Evolutionary conservation across 2,329 filamentous ascomycete species (phyloP), one percentile per base, ranked within the genome.

Genomic region (Gaeumannomyces tritici): DNA sequence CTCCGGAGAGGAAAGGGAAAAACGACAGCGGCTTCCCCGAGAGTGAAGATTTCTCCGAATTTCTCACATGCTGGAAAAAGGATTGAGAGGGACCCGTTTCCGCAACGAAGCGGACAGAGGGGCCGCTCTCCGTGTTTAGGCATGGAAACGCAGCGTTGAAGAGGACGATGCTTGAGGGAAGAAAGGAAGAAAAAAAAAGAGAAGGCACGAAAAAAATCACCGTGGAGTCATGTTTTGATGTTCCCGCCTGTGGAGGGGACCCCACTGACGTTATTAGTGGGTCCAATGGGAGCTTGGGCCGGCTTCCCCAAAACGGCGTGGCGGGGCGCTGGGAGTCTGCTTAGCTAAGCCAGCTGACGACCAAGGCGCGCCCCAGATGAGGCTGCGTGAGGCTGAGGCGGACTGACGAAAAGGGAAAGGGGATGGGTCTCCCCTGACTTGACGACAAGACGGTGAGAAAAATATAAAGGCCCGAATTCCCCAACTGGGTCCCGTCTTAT

Each of bases 111-210:
- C 54, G 60, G 29, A 26, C 31, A 11, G 31, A 33, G 9, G 31
- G 31, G 3, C 9, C 11, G 31, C 66, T 77, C 78, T 88, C 80
- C 78, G 81, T 83, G 82, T 89, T 86, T 85, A 86, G 24, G 88
- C 89, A 90, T 90, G 90, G 89, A 91, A 90, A 91, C 88, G 88
- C 88, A 88, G 89, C 89, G 82, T 89, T 91, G 87, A 85, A 81
- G 83, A 86, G 87, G 88, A 86, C 84, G 87, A 83, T 84, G 85
- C 86, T 62, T 63, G 62, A 60, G 59, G 57, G 31, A 47, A 59
- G n/a, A 33, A 57, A n/a, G 15, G 42, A 56, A 26, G 56, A 7
- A 51, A 62, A 62, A 62, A 62, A 60, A 59, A 47, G 18, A 18
- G 18, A 63, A 63, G 51, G 1, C 21, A 60, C 31, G 24, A 61